Percentiles rank a stretch among this genome's conserved stretches.
These are phyloP conservation scores for Dactylella cylindrospora DNA, from an alignment of 2,329 filamentous ascomycete genomes.

Conservation along the genomic window DNA sequence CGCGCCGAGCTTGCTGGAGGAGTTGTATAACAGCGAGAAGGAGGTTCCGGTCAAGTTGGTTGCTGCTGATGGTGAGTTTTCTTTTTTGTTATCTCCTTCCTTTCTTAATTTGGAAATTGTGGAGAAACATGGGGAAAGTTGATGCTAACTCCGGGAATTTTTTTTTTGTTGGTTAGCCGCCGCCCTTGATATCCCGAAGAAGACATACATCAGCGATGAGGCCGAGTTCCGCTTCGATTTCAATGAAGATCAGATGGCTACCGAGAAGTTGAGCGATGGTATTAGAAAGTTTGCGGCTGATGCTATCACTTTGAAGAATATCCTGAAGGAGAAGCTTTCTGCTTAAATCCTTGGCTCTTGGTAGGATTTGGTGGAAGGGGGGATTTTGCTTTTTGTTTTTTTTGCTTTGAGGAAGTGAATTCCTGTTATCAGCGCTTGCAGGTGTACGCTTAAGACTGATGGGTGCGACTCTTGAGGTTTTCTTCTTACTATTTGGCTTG, in stretches of 20 bases:
- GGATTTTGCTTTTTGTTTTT: no score
- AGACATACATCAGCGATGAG: constrained; percentile 88
- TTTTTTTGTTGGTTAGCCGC: constrained; percentile 52
- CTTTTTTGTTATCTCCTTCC: neutral
- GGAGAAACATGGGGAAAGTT: no score
- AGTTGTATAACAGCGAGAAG: constrained; percentile 81
- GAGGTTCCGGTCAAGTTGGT: constrained; percentile 91
- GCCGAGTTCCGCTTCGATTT: constrained; percentile 94
- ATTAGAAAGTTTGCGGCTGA: constrained; percentile 99
- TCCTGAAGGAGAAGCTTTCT: constrained; percentile 82
- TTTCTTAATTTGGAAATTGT: no score
- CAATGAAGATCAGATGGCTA: constrained; percentile 99
- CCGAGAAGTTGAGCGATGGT: constrained; percentile 98
- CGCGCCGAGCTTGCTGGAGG: constrained; percentile 92
- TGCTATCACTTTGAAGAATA: constrained; percentile 87
- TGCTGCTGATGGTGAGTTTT: constrained; percentile 58
- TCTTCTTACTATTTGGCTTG: no score
- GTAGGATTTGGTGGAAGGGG: no score
- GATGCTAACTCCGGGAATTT: neutral
- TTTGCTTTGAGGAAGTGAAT: no score
- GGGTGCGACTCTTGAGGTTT: no score
- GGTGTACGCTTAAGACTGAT: no score
- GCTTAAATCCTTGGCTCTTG: no score
- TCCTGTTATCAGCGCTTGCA: no score
- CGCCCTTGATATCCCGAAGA: constrained; percentile 77